Conservation (phyloP, 2,329 filamentous ascomycete species). For the Aspergillaceae sp. region DNA sequence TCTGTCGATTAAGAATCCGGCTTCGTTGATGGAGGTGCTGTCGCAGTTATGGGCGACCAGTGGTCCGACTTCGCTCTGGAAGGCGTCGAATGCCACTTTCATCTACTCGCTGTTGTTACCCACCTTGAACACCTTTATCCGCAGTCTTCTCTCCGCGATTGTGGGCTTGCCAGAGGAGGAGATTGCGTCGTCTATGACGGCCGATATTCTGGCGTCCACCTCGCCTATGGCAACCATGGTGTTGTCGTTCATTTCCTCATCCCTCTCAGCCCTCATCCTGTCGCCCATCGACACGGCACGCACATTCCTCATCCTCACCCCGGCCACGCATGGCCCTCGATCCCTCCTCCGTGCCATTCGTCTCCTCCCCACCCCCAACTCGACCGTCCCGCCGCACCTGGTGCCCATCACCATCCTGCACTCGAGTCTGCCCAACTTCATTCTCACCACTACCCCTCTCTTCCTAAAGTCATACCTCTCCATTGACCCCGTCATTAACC, state of each 20-base stretch:
- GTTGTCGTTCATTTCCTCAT: constrained; percentile 58
- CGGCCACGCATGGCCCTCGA: constrained; percentile 63
- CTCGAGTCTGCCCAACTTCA: constrained; percentile 71
- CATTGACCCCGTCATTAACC: constrained; percentile 73
- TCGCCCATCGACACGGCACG: constrained; percentile 84
- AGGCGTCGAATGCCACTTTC: constrained; percentile 84
- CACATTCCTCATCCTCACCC: constrained; percentile 76
- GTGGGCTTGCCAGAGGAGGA: constrained; percentile 79
- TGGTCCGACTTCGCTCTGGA: constrained; percentile 88
- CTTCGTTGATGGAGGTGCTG: constrained; percentile 79
- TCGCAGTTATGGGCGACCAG: constrained; percentile 83
- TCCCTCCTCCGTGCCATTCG: constrained; percentile 71
- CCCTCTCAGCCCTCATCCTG: constrained; percentile 67
- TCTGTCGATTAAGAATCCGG: constrained; percentile 62
- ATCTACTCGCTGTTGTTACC: constrained; percentile 80
- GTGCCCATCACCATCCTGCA: constrained; percentile 79
- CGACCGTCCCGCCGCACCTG: constrained; percentile 61
- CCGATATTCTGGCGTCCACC: constrained; percentile 69
- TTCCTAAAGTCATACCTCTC: constrained; percentile 76
- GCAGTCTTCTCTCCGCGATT: constrained; percentile 80
- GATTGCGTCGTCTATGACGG: constrained; percentile 46
- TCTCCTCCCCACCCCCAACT: constrained; percentile 61
- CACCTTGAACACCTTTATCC: constrained; percentile 83
- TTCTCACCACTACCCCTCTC: constrained; percentile 74
- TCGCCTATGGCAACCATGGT: constrained; percentile 74